Evolutionary conservation across 176 grass and related monocot genomes (phyloP).

Genomic region (Miscanthus lutarioriparius): DNA sequence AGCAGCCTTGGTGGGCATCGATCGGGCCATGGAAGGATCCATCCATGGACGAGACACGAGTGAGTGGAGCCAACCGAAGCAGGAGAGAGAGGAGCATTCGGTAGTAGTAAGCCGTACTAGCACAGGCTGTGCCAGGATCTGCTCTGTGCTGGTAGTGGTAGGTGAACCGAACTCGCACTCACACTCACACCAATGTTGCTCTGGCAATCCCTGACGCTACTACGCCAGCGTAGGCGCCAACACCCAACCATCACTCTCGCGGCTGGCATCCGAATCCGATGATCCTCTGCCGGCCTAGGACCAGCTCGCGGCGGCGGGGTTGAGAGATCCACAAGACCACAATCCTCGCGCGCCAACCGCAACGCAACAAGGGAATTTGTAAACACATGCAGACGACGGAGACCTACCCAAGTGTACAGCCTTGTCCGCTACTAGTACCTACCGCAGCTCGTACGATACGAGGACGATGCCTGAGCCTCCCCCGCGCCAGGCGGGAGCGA

Average conservation of each 20-base stretch:
- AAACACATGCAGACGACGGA: no score
- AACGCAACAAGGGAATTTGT: no score
- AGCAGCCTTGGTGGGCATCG: neutral
- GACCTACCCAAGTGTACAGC: neutral
- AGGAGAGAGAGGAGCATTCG: no score
- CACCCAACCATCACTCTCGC: no score
- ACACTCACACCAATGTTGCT: slow-evolving; percentile 31
- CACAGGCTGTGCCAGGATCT: neutral
- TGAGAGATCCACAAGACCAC: no score
- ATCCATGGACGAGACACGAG: neutral
- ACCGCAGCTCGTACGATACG: no score
- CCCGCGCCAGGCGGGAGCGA: neutral
- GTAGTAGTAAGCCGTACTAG: neutral
- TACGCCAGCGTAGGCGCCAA: no score
- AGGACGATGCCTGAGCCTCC: no score
- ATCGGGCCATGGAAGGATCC: neutral
- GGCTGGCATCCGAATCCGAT: neutral
- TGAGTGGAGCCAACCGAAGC: neutral
- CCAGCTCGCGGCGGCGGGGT: neutral
- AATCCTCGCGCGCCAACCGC: neutral
- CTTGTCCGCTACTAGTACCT: no score
- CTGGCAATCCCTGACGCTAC: slow-evolving; percentile 6
- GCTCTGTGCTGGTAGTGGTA: neutral
- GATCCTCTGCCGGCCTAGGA: neutral
- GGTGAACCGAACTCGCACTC: neutral